Evolutionary conservation across 257 asterid species (phyloP).

Genomic region (Leonotis leonurus): DNA sequence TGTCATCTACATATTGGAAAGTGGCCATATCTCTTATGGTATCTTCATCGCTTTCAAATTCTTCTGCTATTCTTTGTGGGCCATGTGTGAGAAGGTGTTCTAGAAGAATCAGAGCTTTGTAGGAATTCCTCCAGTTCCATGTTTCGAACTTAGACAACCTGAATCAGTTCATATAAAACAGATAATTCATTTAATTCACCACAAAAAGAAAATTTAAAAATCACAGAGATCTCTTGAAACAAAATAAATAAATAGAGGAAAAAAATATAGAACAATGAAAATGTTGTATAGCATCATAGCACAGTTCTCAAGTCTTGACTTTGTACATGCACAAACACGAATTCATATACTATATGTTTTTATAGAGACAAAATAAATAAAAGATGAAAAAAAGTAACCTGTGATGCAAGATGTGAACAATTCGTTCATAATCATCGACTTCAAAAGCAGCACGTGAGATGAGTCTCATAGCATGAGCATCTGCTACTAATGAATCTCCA

Average conservation of each 20-base stretch:
- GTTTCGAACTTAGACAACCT: conserved; percentile 57
- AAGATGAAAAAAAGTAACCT: conserved; percentile 28
- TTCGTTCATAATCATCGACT: conserved; percentile 78
- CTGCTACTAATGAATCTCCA: conserved; percentile 53
- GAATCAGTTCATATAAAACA: not conserved
- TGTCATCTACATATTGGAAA: conserved; percentile 52
- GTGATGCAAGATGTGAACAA: conserved; percentile 59
- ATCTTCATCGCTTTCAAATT: conserved; percentile 51
- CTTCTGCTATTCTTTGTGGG: conserved; percentile 70
- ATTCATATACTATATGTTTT: not conserved
- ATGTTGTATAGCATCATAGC: not conserved
- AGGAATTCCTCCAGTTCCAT: conserved; percentile 66
- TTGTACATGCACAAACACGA: not conserved
- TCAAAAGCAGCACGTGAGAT: conserved; percentile 89
- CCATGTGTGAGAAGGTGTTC: conserved; percentile 84
- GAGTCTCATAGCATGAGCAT: conserved; percentile 49
- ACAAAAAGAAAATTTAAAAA: no score
- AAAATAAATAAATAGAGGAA: not conserved
- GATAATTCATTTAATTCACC: not conserved
- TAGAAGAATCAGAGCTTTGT: conserved; percentile 51
- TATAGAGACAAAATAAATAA: not conserved
- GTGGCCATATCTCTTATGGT: conserved; percentile 42
- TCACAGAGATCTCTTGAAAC: no score
- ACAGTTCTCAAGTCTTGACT: not conserved
- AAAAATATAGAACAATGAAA: not conserved